Conservation (phyloP, 2,329 filamentous ascomycete species). For the Tothia fuscella region DNA sequence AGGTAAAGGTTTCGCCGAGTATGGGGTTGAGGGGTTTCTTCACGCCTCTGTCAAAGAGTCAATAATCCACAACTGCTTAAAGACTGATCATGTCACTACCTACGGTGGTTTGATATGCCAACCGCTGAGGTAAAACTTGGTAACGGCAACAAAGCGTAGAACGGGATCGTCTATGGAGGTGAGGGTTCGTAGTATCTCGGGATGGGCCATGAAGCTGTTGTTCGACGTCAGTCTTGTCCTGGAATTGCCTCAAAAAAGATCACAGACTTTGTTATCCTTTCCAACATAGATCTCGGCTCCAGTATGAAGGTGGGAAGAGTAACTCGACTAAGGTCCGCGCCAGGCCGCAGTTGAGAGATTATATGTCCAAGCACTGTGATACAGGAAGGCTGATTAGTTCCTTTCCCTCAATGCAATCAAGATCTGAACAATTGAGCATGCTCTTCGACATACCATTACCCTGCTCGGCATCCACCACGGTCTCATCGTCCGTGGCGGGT, state of each 20-base stretch:
- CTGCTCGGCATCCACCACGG: slow-evolving; percentile 79
- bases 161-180: slow-evolving; percentile 78
- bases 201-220: slow-evolving; percentile 94
- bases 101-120: slow-evolving; percentile 98
- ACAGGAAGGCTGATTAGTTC: slow-evolving; percentile 4
- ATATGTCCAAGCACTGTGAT: slow-evolving; percentile 79
- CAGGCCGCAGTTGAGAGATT: slow-evolving; percentile 90
- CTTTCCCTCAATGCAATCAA: slow-evolving; percentile 7
- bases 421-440: background rate
- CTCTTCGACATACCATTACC: slow-evolving; percentile 61
- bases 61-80: too few relatives aligned
- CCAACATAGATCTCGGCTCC: slow-evolving; percentile 93
- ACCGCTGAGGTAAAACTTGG: slow-evolving; percentile 95
- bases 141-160: slow-evolving; percentile 82
- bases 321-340: slow-evolving; percentile 87
- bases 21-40: slow-evolving; percentile 98
- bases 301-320: slow-evolving; percentile 96
- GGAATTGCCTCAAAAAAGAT: slow-evolving; percentile 1
- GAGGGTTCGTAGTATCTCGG: slow-evolving; percentile 85
- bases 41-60: slow-evolving; percentile 54
- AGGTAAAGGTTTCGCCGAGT: slow-evolving; percentile 85
- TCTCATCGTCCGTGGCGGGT: slow-evolving; percentile 50
- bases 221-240: slow-evolving; percentile 13
- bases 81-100: too few relatives aligned
- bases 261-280: slow-evolving; percentile 91